Evolutionary conservation across 2,329 filamentous ascomycete genomes (phyloP), one percentile per base, ranked within the genome.

Genomic region (Nemania diffusa): DNA sequence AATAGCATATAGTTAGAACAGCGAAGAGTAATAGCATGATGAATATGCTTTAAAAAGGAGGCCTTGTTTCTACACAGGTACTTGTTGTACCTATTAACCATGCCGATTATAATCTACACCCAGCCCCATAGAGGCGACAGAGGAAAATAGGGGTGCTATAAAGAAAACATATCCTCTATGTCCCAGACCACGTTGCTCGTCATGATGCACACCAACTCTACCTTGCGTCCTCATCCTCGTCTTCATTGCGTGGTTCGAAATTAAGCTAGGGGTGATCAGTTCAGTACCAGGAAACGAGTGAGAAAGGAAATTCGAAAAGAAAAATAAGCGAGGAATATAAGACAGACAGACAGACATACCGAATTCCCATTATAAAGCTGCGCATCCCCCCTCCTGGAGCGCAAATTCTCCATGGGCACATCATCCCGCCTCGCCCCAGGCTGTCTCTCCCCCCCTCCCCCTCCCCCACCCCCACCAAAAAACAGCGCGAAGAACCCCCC

Each of bases 311-410:
- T 20, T 32, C 27, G 8, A 29, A 13, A 50, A 29, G 17, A 11
- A 32, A 15, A n/a, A 20, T 13, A 22, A 7, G 9, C 2, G n/a
- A 32, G 7, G 34, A 17, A 46, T 20, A 34, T 7, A 11, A 2
- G n/a, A 2, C n/a, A n/a, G n/a, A n/a, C n/a, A n/a, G n/a, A n/a
- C n/a, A 24, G 29, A 65, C 88, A 79, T 83, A 94, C 92, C 77
- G 92, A 92, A 76, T 97, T 97, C 1, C 94, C 94, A 75, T 97
- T 97, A 77, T 97, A 97, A 53, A 97, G 87, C 75, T 97, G 91
- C 51, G 89, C 86, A 69, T 90, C 85, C 62, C 86, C 65, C 40
- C 59, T 62, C 62, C 62, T 51, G 57, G 76, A 58, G 72, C 74
- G 46, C 17, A 82, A 50, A 3, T 78, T 73, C 20, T 80, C 67